Evolutionary conservation across 768 basidiomycete species (phyloP).

Genomic region (Phlebiopsis gigantea): DNA sequence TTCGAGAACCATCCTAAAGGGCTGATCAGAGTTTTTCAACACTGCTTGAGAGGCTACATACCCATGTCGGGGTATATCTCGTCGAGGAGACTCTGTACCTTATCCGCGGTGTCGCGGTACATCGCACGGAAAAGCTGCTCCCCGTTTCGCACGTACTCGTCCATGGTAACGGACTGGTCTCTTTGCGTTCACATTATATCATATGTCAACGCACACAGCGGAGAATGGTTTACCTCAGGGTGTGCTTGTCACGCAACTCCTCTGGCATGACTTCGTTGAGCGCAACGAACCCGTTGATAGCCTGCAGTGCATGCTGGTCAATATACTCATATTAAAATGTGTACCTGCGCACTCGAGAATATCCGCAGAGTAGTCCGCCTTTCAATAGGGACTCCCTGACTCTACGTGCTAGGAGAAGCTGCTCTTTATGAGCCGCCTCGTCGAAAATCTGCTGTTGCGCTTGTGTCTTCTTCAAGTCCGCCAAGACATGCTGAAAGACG

Average conservation of each 20-base stretch:
- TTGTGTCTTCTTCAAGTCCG: slow-evolving; percentile 33
- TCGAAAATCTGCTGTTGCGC: background rate
- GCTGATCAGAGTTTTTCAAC: background rate
- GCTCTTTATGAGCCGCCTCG: slow-evolving; percentile 28
- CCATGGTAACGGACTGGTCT: slow-evolving; percentile 35
- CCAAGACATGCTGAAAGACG: slow-evolving; percentile 46
- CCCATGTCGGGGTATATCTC: slow-evolving; percentile 61
- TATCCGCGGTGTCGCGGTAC: slow-evolving; percentile 51
- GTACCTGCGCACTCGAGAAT: slow-evolving; percentile 43
- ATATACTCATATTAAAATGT: background rate
- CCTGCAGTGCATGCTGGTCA: slow-evolving; percentile 26
- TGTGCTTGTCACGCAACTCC: slow-evolving; percentile 41
- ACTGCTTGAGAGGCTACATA: slow-evolving; percentile 22
- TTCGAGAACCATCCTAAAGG: slow-evolving; percentile 47
- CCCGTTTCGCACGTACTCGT: slow-evolving; percentile 40
- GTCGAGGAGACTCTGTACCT: slow-evolving; percentile 43
- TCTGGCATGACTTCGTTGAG: slow-evolving; percentile 49
- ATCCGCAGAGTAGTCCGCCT: slow-evolving; percentile 51
- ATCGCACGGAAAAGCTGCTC: slow-evolving; percentile 38
- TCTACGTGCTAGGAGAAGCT: slow-evolving; percentile 41
- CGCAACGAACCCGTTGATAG: slow-evolving; percentile 52
- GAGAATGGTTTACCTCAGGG: slow-evolving; percentile 36
- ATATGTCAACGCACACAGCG: background rate
- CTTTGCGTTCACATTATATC: slow-evolving; percentile 24
- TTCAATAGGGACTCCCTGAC: slow-evolving; percentile 63